Conservation (phyloP, 768 basidiomycete genomes). For the Suillus bovinus region DNA sequence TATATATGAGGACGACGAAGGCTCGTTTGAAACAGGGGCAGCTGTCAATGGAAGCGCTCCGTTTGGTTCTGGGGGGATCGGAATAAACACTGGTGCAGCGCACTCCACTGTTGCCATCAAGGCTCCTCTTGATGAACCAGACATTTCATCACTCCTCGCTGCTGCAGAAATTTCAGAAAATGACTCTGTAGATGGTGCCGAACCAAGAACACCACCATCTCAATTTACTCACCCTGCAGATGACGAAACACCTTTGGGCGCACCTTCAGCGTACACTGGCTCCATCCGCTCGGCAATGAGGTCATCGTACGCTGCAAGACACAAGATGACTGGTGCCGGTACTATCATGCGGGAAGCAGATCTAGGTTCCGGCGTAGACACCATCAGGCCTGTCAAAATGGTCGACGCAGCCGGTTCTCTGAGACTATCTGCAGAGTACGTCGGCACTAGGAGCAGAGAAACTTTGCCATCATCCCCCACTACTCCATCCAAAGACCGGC, state of each 20-base stretch:
- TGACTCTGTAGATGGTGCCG: slow-evolving; percentile 42
- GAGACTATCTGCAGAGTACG: slow-evolving; percentile 75
- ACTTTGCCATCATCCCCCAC: slow-evolving; percentile 42
- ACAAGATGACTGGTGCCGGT: slow-evolving; percentile 59
- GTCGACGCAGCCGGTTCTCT: slow-evolving; percentile 80
- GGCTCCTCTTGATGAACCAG: slow-evolving; percentile 38
- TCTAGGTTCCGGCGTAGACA: slow-evolving; percentile 85
- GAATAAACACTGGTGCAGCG: slow-evolving; percentile 52
- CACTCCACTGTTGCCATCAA: slow-evolving; percentile 79
- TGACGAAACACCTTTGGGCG: slow-evolving; percentile 45
- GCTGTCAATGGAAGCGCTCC: slow-evolving; percentile 70
- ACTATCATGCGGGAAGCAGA: slow-evolving; percentile 81
- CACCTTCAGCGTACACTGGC: slow-evolving; percentile 74
- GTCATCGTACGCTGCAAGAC: slow-evolving; percentile 79
- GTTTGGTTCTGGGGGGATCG: slow-evolving; percentile 38
- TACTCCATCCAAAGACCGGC: slow-evolving; percentile 39
- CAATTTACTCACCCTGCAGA: slow-evolving; percentile 19
- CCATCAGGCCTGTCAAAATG: slow-evolving; percentile 92
- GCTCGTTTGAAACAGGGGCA: slow-evolving; percentile 60
- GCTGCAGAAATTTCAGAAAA: slow-evolving; percentile 37
- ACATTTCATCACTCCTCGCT: slow-evolving; percentile 41
- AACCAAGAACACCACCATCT: slow-evolving; percentile 34
- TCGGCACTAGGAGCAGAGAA: slow-evolving; percentile 66
- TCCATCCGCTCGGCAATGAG: slow-evolving; percentile 64
- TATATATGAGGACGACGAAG: slow-evolving; percentile 45